Percentiles rank a stretch among this genome's conserved stretches.
phyloP scores from a whole-genome alignment of 2,329 filamentous ascomycete genomes.

The Microsporum audouinii region DNA sequence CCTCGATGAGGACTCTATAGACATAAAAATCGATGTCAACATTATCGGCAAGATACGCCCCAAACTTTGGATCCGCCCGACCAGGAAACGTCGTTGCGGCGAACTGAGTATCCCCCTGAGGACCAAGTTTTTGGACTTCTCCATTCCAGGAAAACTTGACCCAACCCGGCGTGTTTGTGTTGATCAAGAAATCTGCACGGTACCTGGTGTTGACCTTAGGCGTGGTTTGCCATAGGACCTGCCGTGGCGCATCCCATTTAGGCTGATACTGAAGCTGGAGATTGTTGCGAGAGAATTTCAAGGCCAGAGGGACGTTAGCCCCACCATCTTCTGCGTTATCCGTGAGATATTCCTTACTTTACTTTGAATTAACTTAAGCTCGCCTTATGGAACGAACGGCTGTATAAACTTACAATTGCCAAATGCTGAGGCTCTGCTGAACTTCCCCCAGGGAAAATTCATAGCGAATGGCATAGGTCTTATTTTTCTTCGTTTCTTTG shows the following conservation, averaged over 20 bases:
- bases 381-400: background rate
- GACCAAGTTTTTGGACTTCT: constrained; percentile 8
- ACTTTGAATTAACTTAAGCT: background rate
- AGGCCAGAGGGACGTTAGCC: constrained; percentile 10
- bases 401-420: constrained; percentile 10
- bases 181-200: constrained; percentile 7
- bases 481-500: constrained; percentile 8
- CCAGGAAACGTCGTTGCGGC: constrained; percentile 11
- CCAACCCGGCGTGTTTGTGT: constrained; percentile 10
- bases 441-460: constrained; percentile 9
- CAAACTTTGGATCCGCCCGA: constrained; percentile 11
- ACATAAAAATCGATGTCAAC: constrained; percentile 10
- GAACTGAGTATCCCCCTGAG: constrained; percentile 5
- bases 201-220: constrained; percentile 8
- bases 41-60: constrained; percentile 8
- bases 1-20: constrained; percentile 9
- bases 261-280: constrained; percentile 12
- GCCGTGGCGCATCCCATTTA: constrained; percentile 9
- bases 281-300: constrained; percentile 10
- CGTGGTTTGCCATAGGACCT: constrained; percentile 6
- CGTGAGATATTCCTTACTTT: constrained; percentile 11
- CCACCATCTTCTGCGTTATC: constrained; percentile 9
- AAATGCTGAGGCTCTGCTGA: constrained; percentile 9
- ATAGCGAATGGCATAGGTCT: constrained; percentile 10
- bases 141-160: constrained; percentile 10